Evolutionary conservation across 2,329 filamentous ascomycete genomes (phyloP).

Genomic region (Paramyrothecium roridum): DNA sequence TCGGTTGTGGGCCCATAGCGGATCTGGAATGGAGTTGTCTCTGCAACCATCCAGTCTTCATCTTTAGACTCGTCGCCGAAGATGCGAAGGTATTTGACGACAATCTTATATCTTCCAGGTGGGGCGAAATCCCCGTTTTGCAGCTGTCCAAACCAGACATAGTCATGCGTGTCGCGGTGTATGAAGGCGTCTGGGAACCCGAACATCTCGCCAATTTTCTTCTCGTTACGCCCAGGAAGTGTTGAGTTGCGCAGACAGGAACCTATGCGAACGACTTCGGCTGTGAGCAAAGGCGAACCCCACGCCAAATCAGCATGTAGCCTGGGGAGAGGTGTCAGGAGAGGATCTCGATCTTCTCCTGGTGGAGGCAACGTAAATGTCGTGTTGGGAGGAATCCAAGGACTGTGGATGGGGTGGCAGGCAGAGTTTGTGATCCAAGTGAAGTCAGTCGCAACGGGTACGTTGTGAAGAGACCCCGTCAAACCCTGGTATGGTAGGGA

Average conservation of each 20-base stretch:
- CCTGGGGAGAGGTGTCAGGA: too few relatives aligned
- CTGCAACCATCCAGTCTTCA: slow-evolving; percentile 33
- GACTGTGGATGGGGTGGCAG: not conserved
- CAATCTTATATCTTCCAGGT: slow-evolving; percentile 39
- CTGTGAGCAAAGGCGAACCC: slow-evolving; percentile 16
- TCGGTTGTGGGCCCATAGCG: not conserved
- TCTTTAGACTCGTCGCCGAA: slow-evolving; percentile 34
- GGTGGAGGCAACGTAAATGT: slow-evolving; percentile 12
- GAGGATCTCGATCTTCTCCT: too few relatives aligned
- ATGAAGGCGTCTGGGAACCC: slow-evolving; percentile 29
- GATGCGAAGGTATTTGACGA: slow-evolving; percentile 38
- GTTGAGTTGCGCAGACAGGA: slow-evolving; percentile 25
- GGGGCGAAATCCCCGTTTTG: slow-evolving; percentile 36
- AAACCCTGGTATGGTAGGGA: slow-evolving; percentile 35
- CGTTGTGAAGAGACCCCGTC: slow-evolving; percentile 13
- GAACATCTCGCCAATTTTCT: slow-evolving; percentile 25
- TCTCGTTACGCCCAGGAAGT: too few relatives aligned
- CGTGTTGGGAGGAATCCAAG: slow-evolving; percentile 12
- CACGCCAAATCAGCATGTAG: too few relatives aligned
- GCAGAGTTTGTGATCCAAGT: not conserved
- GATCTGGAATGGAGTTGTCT: not conserved
- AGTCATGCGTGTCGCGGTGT: slow-evolving; percentile 13
- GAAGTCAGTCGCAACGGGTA: not conserved
- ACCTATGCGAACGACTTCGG: slow-evolving; percentile 37
- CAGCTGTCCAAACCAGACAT: slow-evolving; percentile 34